phyloP scores from a whole-genome alignment of 495 filamentous ascomycete species.

The Delitschia confertaspora region DNA sequence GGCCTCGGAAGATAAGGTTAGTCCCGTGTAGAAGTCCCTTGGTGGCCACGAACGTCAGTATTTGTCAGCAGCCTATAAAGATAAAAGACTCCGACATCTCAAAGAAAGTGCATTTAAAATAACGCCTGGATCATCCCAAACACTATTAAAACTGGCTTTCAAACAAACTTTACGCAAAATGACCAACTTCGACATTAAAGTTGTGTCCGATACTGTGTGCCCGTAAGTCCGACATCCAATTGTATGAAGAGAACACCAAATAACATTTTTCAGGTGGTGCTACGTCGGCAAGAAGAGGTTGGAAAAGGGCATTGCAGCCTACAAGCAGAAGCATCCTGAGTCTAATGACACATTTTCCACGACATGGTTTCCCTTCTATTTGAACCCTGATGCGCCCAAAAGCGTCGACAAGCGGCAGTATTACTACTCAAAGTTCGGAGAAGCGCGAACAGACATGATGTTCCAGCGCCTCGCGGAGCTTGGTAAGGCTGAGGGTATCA shows the following conservation, averaged over 20 bases:
- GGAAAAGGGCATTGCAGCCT: slow-evolving; percentile 56
- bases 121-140: neutral
- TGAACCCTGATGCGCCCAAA: slow-evolving; percentile 57
- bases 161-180: slow-evolving; percentile 41
- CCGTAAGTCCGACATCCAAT: slow-evolving; percentile 50
- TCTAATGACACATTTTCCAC: slow-evolving; percentile 59
- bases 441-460: slow-evolving; percentile 47
- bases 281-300: slow-evolving; percentile 76
- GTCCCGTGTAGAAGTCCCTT: too few species aligned
- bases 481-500: slow-evolving; percentile 58
- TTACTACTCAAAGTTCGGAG: slow-evolving; percentile 52
- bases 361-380: slow-evolving; percentile 70
- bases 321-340: slow-evolving; percentile 51
- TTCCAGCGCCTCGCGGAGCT: slow-evolving; percentile 47
- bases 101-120: neutral
- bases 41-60: too few species aligned
- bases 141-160: slow-evolving; percentile 28
- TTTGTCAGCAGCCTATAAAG: too few species aligned
- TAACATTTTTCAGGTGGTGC: slow-evolving; percentile 43
- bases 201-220: slow-evolving; percentile 72
- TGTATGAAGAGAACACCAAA: too few species aligned
- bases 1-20: too few species aligned
- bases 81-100: neutral
- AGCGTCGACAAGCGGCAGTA: slow-evolving; percentile 48
- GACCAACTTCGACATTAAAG: slow-evolving; percentile 68